These are phyloP conservation scores for Hymenoscyphus infarciens DNA, from an alignment of 2,329 filamentous ascomycete genomes.

Conservation along the genomic window DNA sequence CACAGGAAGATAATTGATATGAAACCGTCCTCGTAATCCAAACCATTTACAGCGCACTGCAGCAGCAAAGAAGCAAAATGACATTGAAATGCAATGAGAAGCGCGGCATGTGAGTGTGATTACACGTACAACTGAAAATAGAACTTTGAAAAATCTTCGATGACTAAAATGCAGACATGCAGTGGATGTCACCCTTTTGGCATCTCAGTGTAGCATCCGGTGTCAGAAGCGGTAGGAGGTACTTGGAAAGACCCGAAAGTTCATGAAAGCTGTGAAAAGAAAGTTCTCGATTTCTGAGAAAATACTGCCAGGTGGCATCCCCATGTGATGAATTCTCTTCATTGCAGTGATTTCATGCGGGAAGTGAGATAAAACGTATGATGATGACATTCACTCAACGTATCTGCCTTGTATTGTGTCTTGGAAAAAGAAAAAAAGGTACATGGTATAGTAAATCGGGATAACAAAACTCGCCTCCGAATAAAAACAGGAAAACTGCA, in stretches of 20 bases:
- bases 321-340: background rate
- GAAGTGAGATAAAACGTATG: background rate
- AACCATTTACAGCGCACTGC: background rate
- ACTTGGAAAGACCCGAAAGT: background rate
- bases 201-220: background rate
- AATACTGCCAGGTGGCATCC: background rate
- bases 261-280: background rate
- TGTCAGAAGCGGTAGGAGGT: background rate
- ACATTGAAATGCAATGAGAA: background rate
- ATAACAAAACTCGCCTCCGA: no score
- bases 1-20: background rate
- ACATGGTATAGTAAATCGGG: no score
- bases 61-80: background rate
- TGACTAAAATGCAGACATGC: conserved; percentile 1
- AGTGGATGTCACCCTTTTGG: background rate
- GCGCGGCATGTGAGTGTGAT: background rate
- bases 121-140: conserved; percentile 1
- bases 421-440: no score
- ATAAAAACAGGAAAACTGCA: no score
- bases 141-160: background rate
- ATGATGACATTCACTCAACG: background rate
- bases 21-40: background rate
- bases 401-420: no score
- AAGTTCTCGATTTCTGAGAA: background rate
- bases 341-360: background rate